A percentile compares a stretch with the other conserved stretches of the same genome.
Conservation (phyloP, 208 protist genomes). For the Plasmodiophora brassicae region DNA sequence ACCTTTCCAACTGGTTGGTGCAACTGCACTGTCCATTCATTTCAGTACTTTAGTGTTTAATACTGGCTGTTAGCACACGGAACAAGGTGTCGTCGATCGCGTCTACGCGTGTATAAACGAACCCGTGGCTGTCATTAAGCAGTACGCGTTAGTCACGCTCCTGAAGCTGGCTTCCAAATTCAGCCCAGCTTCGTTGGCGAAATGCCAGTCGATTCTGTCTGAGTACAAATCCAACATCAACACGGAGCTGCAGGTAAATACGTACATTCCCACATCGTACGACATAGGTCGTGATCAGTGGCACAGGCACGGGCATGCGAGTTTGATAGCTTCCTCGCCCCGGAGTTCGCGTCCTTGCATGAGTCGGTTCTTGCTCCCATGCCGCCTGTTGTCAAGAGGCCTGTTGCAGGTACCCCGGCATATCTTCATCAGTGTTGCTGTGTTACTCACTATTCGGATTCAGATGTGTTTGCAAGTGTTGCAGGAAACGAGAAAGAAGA, state of each 20-base stretch:
- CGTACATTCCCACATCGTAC: not conserved
- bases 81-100: not conserved
- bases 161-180: constrained; percentile 23
- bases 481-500: too few species aligned
- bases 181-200: not conserved
- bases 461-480: too few species aligned
- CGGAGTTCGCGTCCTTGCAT: not conserved
- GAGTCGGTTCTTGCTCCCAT: not conserved
- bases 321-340: not conserved
- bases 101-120: not conserved
- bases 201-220: not conserved
- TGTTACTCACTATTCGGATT: too few species aligned
- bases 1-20: too few species aligned
- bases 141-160: constrained; percentile 22
- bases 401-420: not conserved
- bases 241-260: constrained; percentile 10
- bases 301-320: constrained; percentile 22
- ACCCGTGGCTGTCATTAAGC: not conserved
- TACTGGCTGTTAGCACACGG: not conserved
- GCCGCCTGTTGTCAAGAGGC: constrained; percentile 1
- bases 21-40: too few species aligned
- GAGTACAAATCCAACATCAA: constrained; percentile 4
- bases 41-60: too few species aligned
- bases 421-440: not conserved
- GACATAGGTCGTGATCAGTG: not conserved